A percentile compares a stretch with the other conserved stretches of the same genome.
Evolutionary conservation across 495 filamentous ascomycete species (phyloP).

Genomic region (Polyplosphaeria fusca): DNA sequence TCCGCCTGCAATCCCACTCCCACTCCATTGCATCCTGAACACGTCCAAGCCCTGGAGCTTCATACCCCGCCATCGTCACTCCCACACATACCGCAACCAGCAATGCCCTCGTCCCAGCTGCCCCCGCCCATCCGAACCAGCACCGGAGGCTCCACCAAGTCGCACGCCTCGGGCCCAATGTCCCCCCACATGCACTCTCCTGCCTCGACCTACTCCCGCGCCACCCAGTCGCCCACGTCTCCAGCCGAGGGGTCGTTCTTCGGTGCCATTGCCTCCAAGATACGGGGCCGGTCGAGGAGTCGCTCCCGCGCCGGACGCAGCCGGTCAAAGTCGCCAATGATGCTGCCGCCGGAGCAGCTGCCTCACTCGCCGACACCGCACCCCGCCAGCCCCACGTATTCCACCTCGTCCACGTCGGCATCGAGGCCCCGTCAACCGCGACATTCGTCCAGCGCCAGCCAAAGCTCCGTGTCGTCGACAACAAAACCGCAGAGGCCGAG

Average conservation of each 20-base stretch:
- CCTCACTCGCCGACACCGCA: conserved; percentile 4
- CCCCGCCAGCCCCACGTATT: conserved; percentile 8
- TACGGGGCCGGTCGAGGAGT: conserved; percentile 28
- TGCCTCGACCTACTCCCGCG: conserved; percentile 20
- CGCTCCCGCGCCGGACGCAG: conserved; percentile 19
- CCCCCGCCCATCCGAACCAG: conserved; percentile 27
- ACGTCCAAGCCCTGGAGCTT: conserved; percentile 8
- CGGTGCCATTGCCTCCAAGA: conserved; percentile 24
- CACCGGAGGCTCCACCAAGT: conserved; percentile 17
- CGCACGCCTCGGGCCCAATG: conserved; percentile 11
- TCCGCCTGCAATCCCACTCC: background rate
- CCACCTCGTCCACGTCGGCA: too few species aligned
- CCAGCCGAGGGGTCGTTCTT: conserved; percentile 32
- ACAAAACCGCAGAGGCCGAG: conserved; percentile 12
- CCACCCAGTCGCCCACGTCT: conserved; percentile 12
- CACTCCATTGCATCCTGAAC: conserved; percentile 1
- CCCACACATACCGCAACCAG: background rate
- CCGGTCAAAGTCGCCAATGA: conserved; percentile 29
- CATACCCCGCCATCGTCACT: conserved; percentile 15
- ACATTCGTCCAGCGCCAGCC: conserved; percentile 25
- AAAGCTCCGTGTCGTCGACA: conserved; percentile 10
- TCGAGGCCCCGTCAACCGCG: conserved; percentile 26
- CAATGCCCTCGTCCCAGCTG: conserved; percentile 23
- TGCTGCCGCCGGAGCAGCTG: conserved; percentile 30
- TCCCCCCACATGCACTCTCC: conserved; percentile 27